Evolutionary conservation across 257 asterid genomes (phyloP).

Genomic region (Ligustrum vulgare): DNA sequence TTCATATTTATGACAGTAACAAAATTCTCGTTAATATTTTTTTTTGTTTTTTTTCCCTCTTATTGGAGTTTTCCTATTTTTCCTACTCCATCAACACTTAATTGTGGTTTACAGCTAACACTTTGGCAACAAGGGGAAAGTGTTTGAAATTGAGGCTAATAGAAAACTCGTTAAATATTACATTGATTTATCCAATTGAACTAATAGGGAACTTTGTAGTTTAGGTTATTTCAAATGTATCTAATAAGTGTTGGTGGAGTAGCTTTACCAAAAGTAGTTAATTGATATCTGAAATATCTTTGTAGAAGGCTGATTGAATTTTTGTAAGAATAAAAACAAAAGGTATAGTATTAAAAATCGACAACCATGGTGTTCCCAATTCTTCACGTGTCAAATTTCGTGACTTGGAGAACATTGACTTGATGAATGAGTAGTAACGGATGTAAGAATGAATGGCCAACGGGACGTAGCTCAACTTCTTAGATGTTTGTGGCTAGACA

Average conservation of each 20-base stretch:
- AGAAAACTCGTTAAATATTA: neutral
- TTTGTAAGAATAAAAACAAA: neutral
- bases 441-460: neutral
- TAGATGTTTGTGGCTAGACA: no score
- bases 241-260: slow-evolving; percentile 8
- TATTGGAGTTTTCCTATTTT: no score
- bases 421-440: neutral
- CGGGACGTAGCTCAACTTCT: no score
- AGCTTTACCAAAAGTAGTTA: slow-evolving; percentile 6
- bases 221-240: neutral
- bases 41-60: no score
- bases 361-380: slow-evolving; percentile 7
- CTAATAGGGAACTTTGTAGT: neutral
- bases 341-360: neutral
- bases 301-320: neutral
- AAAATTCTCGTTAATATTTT: no score
- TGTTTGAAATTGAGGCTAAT: neutral
- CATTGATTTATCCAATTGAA: slow-evolving; percentile 11
- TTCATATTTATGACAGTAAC: no score
- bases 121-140: neutral
- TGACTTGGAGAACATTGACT: slow-evolving; percentile 4
- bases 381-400: slow-evolving; percentile 2
- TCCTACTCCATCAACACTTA: no score
- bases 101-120: neutral
- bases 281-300: neutral